Evolutionary conservation across 1,139 yeast genomes (phyloP).

Genomic region (Suhomyces bokatorum): DNA sequence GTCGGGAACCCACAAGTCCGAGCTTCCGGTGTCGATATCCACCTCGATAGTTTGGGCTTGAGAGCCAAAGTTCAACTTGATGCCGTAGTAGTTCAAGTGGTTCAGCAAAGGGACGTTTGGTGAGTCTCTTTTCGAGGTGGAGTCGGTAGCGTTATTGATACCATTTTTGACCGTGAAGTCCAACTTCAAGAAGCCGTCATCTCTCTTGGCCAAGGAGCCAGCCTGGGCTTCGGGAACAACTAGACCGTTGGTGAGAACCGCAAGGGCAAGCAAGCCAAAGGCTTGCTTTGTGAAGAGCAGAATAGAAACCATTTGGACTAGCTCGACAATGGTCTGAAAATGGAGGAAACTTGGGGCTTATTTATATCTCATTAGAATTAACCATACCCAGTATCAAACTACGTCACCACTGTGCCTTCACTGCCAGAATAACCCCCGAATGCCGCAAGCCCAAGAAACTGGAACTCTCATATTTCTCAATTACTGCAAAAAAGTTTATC

Average conservation of each 20-base stretch:
- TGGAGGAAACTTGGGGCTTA: neutral
- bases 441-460: too few species aligned
- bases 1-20: conserved; percentile 23
- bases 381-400: too few species aligned
- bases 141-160: neutral
- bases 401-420: too few species aligned
- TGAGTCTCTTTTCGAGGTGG: neutral
- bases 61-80: conserved; percentile 13
- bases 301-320: conserved; percentile 9
- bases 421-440: too few species aligned
- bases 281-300: conserved; percentile 10
- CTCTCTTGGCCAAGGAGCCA: conserved; percentile 7
- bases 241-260: conserved; percentile 9
- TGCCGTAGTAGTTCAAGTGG: conserved; percentile 11
- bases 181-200: conserved; percentile 13
- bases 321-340: neutral
- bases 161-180: conserved; percentile 13
- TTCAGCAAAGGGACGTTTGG: conserved; percentile 5
- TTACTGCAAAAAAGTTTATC: neutral
- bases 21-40: conserved; percentile 23
- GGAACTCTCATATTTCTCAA: neutral
- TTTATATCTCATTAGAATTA: neutral
- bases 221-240: conserved; percentile 6
- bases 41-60: conserved; percentile 11
- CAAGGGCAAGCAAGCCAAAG: conserved; percentile 9